phyloP scores from a whole-genome alignment of 2,329 filamentous ascomycete species.

The Colletotrichum tabaci region DNA sequence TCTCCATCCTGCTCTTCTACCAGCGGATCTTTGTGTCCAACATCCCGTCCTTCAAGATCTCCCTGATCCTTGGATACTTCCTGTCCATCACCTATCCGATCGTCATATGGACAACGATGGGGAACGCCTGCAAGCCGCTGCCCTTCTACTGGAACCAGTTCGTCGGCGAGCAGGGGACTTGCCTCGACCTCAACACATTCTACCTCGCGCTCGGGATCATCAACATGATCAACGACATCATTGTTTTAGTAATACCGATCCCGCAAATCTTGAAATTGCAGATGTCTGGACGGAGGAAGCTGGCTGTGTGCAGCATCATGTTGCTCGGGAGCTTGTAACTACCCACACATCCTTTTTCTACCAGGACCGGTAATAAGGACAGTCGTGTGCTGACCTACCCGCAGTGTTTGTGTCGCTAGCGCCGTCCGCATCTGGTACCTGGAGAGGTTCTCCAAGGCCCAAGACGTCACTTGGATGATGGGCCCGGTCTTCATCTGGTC shows the following conservation, averaged over 20 bases:
- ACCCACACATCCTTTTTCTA: background rate
- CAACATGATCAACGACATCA: slow-evolving; percentile 40
- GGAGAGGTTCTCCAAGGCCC: slow-evolving; percentile 24
- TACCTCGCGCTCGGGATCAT: slow-evolving; percentile 36
- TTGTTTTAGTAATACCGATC: slow-evolving; percentile 38
- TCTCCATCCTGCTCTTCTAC: slow-evolving; percentile 43
- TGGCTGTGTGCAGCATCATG: slow-evolving; percentile 38
- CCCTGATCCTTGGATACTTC: slow-evolving; percentile 24
- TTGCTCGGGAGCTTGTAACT: slow-evolving; percentile 37
- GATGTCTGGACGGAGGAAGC: slow-evolving; percentile 35
- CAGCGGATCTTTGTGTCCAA: slow-evolving; percentile 35
- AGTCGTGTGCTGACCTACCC: background rate
- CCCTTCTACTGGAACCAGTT: slow-evolving; percentile 42
- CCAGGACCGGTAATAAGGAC: background rate
- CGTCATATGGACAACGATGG: slow-evolving; percentile 40
- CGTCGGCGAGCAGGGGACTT: slow-evolving; percentile 17
- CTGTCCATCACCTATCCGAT: slow-evolving; percentile 31
- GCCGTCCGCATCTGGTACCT: slow-evolving; percentile 32
- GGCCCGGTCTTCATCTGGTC: slow-evolving; percentile 53
- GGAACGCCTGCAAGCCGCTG: slow-evolving; percentile 30
- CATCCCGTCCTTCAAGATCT: slow-evolving; percentile 13
- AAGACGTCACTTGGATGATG: slow-evolving; percentile 40
- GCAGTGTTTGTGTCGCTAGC: slow-evolving; percentile 35
- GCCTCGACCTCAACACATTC: slow-evolving; percentile 31
- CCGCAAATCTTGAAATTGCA: slow-evolving; percentile 38